Conservation (phyloP, 345 rosid species). For the Rhodomyrtus tomentosa region DNA sequence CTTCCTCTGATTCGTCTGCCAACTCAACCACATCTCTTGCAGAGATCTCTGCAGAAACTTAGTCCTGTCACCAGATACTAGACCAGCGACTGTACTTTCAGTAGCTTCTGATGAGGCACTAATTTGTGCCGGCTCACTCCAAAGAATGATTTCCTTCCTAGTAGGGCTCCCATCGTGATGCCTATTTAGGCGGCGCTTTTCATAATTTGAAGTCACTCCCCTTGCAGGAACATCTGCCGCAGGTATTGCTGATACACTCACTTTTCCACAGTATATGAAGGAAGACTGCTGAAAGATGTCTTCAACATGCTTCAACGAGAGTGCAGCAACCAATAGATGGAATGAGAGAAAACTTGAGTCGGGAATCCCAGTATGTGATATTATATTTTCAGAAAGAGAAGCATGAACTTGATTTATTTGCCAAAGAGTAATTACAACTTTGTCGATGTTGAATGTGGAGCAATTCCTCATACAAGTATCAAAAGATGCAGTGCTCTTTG, state of each 20-base stretch:
- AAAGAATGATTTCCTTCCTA: conserved; percentile 31
- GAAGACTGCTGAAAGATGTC: conserved; percentile 34
- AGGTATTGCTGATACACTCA: conserved; percentile 35
- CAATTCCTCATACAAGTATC: conserved; percentile 19
- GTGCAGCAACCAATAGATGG: conserved; percentile 41
- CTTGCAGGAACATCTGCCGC: conserved; percentile 7
- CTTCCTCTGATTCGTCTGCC: conserved; percentile 32
- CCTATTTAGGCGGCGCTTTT: conserved; percentile 14
- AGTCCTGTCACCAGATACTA: conserved; percentile 16
- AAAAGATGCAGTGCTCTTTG: conserved; percentile 10
- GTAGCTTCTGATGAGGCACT: conserved; percentile 19
- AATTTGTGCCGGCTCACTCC: conserved; percentile 47
- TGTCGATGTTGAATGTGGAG: conserved; percentile 45
- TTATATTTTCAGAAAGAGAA: conserved; percentile 16
- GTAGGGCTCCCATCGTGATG: conserved; percentile 20
- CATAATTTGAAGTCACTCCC: conserved; percentile 14
- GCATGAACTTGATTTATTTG: conserved; percentile 20
- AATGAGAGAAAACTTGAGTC: conserved; percentile 32
- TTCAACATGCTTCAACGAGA: conserved; percentile 31
- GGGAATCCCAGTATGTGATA: conserved; percentile 21
- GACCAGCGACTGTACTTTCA: conserved; percentile 13
- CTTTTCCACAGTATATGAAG: conserved; percentile 46
- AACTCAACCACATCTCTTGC: conserved; percentile 55
- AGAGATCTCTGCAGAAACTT: conserved; percentile 30
- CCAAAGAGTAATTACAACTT: conserved; percentile 25